These are phyloP conservation scores for Pterocarpus santalinus DNA, from an alignment of 306 rosid species.

Conservation along the genomic window DNA sequence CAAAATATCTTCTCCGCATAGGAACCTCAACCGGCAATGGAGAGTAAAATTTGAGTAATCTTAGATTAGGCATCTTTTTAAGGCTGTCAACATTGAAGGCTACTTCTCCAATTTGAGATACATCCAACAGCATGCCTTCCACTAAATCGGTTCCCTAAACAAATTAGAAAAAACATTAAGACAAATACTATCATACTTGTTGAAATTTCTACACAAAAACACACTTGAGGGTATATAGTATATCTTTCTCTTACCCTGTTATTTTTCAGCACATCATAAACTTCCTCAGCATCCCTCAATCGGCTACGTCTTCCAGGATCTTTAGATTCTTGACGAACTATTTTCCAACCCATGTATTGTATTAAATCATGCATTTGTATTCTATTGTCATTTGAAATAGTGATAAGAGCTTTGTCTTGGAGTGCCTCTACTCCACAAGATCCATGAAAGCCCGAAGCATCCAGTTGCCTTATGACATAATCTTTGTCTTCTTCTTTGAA, in stretches of 20 bases:
- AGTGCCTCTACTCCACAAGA: neutral
- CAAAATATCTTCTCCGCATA: neutral
- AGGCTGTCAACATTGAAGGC: neutral
- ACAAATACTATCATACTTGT: neutral
- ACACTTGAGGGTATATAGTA: too few species aligned
- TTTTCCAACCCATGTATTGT: constrained; percentile 4
- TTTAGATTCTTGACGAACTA: constrained; percentile 31
- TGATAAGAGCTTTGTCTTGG: neutral
- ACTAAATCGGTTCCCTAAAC: neutral
- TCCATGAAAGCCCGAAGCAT: neutral
- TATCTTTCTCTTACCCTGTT: neutral
- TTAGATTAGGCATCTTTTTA: neutral
- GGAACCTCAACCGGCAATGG: neutral
- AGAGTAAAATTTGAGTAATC: neutral
- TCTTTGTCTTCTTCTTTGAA: neutral
- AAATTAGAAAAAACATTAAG: neutral
- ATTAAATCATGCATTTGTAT: constrained; percentile 20
- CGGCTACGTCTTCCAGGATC: neutral
- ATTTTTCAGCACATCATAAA: neutral
- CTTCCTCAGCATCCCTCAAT: neutral
- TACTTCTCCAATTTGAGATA: neutral
- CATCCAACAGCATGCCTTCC: neutral
- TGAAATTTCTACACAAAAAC: neutral
- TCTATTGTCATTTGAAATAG: neutral
- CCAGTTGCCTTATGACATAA: neutral